Conservation (phyloP, 768 basidiomycete species). For the Leucocoprinus birnbaumii region DNA sequence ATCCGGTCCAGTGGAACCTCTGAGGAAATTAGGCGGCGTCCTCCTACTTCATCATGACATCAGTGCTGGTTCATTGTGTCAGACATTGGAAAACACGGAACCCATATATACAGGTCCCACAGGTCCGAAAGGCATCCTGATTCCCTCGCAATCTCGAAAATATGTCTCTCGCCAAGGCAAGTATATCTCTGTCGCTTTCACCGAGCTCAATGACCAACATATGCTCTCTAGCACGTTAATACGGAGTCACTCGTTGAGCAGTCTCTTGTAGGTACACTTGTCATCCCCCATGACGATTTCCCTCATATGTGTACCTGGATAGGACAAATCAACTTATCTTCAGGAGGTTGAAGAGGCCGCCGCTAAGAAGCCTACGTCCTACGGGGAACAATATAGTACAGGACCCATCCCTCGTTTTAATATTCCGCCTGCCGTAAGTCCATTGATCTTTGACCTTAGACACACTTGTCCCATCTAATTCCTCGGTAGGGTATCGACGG, state of each 20-base stretch:
- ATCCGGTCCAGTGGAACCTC: too few relatives aligned
- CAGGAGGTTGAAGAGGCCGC: conserved; percentile 24
- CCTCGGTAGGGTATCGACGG: conserved; percentile 46
- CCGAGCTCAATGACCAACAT: too few relatives aligned
- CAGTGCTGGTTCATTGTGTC: not conserved
- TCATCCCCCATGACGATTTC: too few relatives aligned
- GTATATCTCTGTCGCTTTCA: not conserved
- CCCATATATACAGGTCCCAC: not conserved
- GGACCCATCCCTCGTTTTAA: conserved; percentile 67
- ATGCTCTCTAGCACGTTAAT: conserved; percentile 54
- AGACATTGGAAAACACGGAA: too few relatives aligned
- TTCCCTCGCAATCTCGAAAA: conserved; percentile 9
- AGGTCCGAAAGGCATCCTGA: too few relatives aligned
- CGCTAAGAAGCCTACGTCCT: conserved; percentile 18
- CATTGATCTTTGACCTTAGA: too few relatives aligned
- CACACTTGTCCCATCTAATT: not conserved
- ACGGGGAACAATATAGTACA: conserved; percentile 66
- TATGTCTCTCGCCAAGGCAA: conserved; percentile 65
- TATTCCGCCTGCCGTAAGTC: conserved; percentile 49
- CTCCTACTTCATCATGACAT: conserved; percentile 1
- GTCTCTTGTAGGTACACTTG: conserved; percentile 37
- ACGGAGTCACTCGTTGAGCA: conserved; percentile 61
- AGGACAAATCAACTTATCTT: not conserved
- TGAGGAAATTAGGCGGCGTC: too few relatives aligned
- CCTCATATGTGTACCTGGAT: too few relatives aligned